Percentiles rank a stretch among this genome's conserved stretches.
Evolutionary conservation across 176 grass and related monocot species (phyloP).

Genomic region (Dactylis glomerata): DNA sequence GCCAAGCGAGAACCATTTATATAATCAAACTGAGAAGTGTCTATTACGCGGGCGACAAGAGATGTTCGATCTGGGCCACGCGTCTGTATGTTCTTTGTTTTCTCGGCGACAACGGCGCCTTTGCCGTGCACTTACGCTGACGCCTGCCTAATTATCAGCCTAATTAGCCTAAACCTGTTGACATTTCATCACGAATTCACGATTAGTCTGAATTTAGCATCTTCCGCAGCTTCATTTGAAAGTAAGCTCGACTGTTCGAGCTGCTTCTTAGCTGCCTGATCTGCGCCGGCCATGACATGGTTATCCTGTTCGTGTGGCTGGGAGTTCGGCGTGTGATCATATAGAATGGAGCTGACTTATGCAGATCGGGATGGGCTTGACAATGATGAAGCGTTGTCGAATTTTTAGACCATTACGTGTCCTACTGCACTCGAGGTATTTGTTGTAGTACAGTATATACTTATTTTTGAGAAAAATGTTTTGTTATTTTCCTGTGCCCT

Average conservation of each 20-base stretch:
- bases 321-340: neutral
- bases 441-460: too few relatives aligned
- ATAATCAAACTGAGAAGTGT: neutral
- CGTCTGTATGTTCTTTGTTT: neutral
- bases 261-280: neutral
- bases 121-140: neutral
- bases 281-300: neutral
- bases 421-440: neutral
- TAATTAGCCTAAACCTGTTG: neutral
- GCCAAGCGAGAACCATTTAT: constrained; percentile 8
- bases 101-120: neutral
- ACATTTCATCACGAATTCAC: neutral
- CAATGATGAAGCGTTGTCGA: neutral
- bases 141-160: neutral
- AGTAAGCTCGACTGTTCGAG: neutral
- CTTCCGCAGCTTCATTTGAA: neutral
- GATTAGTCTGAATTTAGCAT: neutral
- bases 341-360: neutral
- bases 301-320: neutral
- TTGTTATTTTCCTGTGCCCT: neutral
- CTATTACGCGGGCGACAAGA: neutral
- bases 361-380: neutral
- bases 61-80: neutral
- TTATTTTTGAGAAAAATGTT: too few relatives aligned
- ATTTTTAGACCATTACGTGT: neutral